Evolutionary conservation across 2,329 filamentous ascomycete species (phyloP).

Genomic region (Lizonia empirigonia): DNA sequence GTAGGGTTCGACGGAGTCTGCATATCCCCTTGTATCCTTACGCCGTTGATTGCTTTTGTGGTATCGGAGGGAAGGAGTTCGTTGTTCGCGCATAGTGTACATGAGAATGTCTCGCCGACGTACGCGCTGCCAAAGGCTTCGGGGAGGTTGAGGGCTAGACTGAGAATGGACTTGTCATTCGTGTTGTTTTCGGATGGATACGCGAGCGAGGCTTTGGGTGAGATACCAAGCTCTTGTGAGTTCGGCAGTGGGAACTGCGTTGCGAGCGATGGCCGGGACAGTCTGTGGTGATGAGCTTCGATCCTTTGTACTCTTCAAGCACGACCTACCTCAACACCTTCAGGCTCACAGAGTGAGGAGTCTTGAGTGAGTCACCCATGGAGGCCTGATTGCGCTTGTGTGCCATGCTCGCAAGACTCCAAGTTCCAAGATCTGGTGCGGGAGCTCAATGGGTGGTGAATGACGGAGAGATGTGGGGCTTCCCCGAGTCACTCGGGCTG

Average conservation of each 20-base stretch:
- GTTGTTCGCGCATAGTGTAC: conserved; percentile 95
- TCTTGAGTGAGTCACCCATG: conserved; percentile 46
- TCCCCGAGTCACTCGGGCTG: conserved; percentile 2
- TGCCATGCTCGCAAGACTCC: conserved; percentile 37
- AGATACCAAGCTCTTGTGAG: conserved; percentile 57
- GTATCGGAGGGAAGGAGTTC: conserved; percentile 60
- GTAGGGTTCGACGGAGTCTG: conserved; percentile 80
- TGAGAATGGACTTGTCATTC: conserved; percentile 61
- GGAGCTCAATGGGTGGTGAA: not conserved
- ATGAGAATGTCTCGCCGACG: conserved; percentile 93
- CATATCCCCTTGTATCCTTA: conserved; percentile 89
- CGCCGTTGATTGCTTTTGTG: conserved; percentile 67
- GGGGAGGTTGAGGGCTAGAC: conserved; percentile 76
- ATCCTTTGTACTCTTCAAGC: conserved; percentile 52
- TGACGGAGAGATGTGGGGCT: conserved; percentile 17
- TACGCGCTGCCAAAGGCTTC: conserved; percentile 93
- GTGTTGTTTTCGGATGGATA: conserved; percentile 63
- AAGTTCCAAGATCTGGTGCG: conserved; percentile 11
- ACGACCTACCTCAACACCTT: conserved; percentile 79
- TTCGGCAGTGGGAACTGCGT: conserved; percentile 69
- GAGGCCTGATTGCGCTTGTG: conserved; percentile 47
- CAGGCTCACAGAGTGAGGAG: conserved; percentile 80
- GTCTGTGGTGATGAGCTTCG: conserved; percentile 55
- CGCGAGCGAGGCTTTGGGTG: conserved; percentile 68
- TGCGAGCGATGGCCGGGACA: conserved; percentile 81